Base-by-base conservation (phyloP, 2,329 filamentous ascomycete genomes). In the Talaromyces sp. region DNA sequence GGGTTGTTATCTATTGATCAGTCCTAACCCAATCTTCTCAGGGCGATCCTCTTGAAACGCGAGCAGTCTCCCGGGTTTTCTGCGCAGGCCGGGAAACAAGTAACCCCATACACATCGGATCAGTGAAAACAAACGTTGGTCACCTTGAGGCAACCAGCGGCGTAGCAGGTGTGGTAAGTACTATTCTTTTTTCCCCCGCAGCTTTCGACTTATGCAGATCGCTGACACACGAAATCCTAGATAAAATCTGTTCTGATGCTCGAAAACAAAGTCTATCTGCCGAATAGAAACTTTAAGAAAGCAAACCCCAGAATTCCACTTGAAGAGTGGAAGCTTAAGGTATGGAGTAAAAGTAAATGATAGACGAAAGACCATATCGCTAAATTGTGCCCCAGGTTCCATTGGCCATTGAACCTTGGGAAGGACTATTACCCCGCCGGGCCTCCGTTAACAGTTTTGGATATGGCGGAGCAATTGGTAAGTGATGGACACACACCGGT, bases 81-180 rank as follows among this genome's bases (percentile, higher is more conserved):
- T 31, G 50, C n/a, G 33, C 17, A 35, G n/a, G 19, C 11, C 15
- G 10, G 13, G n/a, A 39, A 25, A 15, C 52, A 17, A 35, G 27
- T 25, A 47, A 25, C 43, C 73, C n/a, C 52, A 70, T 22, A 65
- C 27, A 27, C 3, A 54, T 74, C 17, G 73, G 73, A 2, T 72
- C 74, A 10, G 68, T 76, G 0, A 75, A 74, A 52, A 71, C 71
- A 0, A 74, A 74, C 61, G 69, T 76, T 35, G 74, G 83, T 0
- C 83, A 85, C 66, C 69, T 71, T 0, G 83, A 84, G 67, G 78
- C 75, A 0, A 79, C 81, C 0, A 76, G 78, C 1, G 83, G 81
- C 0, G 59, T 85, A 0, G 73, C 75, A 0, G 74, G 73, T 0
- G 25, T 85, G 1, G 43, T 47, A 47, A 22, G 43, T 45, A 41